These are phyloP conservation scores for Pleurotus ostreatus DNA, from an alignment of 768 basidiomycete species.

Conservation along the genomic window DNA sequence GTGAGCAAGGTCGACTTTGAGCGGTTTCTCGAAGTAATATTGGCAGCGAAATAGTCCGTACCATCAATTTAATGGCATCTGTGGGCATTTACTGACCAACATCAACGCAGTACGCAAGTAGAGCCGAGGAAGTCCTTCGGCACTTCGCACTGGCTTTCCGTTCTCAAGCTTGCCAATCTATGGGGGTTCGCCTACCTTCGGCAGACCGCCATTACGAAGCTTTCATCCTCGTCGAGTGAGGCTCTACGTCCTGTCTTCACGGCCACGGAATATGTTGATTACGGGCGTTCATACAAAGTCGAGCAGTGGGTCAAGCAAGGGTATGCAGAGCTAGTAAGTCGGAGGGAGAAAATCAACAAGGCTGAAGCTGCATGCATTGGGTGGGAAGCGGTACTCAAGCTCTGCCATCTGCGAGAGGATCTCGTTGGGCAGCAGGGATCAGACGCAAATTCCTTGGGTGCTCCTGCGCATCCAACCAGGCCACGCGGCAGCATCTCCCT, in stretches of 20 bases:
- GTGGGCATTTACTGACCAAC: too few relatives aligned
- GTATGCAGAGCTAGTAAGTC: not conserved
- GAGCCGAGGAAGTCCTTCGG: too few relatives aligned
- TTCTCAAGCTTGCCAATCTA: not conserved
- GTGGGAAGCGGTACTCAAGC: not conserved
- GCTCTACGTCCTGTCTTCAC: too few relatives aligned
- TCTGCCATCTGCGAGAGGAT: conserved; percentile 1
- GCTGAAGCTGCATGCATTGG: not conserved
- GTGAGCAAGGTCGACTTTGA: not conserved
- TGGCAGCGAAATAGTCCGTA: not conserved
- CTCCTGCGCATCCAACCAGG: too few relatives aligned
- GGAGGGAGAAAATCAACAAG: not conserved
- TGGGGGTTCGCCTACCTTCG: conserved; percentile 4
- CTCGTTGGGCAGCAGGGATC: too few relatives aligned
- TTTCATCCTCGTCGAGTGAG: not conserved
- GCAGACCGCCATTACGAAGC: not conserved
- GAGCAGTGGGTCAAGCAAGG: not conserved
- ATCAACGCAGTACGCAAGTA: too few relatives aligned
- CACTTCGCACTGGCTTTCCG: not conserved
- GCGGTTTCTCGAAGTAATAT: not conserved
- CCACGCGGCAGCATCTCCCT: too few relatives aligned
- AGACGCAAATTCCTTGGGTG: too few relatives aligned
- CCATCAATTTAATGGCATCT: too few relatives aligned
- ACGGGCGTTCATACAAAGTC: not conserved
- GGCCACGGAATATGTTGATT: not conserved